phyloP scores from a whole-genome alignment of 768 basidiomycete species.

The Leccinum sublutescens region DNA sequence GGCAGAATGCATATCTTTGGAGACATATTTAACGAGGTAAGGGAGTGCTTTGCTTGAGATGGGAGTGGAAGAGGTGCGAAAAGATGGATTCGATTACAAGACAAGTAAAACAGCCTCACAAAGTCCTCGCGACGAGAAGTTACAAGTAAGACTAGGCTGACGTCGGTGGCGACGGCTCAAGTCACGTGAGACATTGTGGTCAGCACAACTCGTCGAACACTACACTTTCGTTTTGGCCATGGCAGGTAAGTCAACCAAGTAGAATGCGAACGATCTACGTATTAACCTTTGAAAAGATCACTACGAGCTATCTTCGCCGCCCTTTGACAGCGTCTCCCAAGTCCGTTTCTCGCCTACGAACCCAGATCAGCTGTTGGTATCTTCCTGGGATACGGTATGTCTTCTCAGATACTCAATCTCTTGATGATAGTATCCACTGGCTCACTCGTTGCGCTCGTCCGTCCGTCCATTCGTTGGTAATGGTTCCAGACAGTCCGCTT shows the following conservation, averaged over 20 bases:
- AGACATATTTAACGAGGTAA: constrained; percentile 13
- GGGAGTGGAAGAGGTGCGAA: neutral
- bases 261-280: neutral
- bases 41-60: no score
- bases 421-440: constrained; percentile 21
- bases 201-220: no score
- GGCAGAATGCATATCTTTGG: constrained; percentile 37
- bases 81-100: neutral
- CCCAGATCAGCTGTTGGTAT: constrained; percentile 76
- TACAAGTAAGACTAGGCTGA: neutral
- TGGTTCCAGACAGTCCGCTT: constrained; percentile 54
- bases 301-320: constrained; percentile 58
- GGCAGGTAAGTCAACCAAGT: neutral
- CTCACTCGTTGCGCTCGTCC: neutral
- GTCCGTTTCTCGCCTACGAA: constrained; percentile 79
- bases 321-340: constrained; percentile 82
- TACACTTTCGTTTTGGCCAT: neutral
- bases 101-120: neutral
- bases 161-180: constrained; percentile 3
- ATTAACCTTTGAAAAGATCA: constrained; percentile 25
- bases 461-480: constrained; percentile 26
- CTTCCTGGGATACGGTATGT: constrained; percentile 84
- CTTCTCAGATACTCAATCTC: neutral
- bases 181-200: neutral
- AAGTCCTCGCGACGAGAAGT: constrained; percentile 6